Evolutionary conservation across 495 filamentous ascomycete genomes (phyloP).

Genomic region (Penicillium cosmopolitanum): DNA sequence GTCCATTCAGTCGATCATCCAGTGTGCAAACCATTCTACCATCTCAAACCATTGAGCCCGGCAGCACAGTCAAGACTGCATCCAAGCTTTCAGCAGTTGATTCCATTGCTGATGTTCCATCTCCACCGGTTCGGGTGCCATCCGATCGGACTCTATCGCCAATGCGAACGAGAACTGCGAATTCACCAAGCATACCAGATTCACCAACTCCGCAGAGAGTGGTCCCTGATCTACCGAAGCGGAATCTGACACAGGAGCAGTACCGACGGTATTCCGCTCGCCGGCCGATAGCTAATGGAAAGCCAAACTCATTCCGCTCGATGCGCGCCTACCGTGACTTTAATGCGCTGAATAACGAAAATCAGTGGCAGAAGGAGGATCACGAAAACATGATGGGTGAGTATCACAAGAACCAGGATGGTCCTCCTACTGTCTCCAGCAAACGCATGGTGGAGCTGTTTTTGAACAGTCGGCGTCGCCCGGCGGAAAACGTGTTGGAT

Average conservation of each 20-base stretch:
- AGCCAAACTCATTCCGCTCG: conserved; percentile 36
- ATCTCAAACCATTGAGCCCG: conserved; percentile 18
- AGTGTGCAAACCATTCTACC: conserved; percentile 33
- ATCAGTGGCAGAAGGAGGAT: conserved; percentile 30
- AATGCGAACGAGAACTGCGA: conserved; percentile 32
- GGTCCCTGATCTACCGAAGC: conserved; percentile 21
- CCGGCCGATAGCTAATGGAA: conserved; percentile 34
- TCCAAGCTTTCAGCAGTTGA: neutral
- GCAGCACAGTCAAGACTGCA: neutral
- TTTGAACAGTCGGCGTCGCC: conserved; percentile 55
- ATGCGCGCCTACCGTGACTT: conserved; percentile 27
- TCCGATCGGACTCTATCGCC: conserved; percentile 18
- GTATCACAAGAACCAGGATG: conserved; percentile 27
- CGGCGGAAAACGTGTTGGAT: conserved; percentile 36
- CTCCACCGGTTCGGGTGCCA: conserved; percentile 1
- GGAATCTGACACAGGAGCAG: conserved; percentile 36
- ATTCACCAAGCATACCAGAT: conserved; percentile 28
- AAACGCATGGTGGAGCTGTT: conserved; percentile 65
- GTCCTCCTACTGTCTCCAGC: conserved; percentile 46
- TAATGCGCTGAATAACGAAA: conserved; percentile 38
- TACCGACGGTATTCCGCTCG: conserved; percentile 36
- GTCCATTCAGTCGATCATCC: conserved; percentile 40
- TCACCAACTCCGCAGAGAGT: conserved; percentile 38
- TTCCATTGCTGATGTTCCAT: neutral
- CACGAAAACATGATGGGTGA: conserved; percentile 23